Conservation (phyloP, 805 yeast genomes). For the Komagataella phaffii region DNA sequence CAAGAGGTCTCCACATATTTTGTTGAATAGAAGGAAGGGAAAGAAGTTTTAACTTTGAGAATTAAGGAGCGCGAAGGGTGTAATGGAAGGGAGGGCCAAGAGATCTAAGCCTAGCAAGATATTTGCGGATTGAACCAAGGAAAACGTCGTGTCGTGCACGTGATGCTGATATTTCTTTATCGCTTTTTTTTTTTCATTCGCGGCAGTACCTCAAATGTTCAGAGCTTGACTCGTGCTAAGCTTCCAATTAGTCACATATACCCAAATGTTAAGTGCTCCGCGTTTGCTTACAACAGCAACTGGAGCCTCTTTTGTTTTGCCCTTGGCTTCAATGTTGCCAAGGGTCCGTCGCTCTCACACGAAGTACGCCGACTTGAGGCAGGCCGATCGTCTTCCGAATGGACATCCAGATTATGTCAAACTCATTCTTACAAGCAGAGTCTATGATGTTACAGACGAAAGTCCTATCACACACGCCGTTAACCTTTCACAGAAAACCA, state of each 20-base stretch:
- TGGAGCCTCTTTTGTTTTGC: neutral
- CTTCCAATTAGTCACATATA: neutral
- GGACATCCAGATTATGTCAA: conserved; percentile 90
- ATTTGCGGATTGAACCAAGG: neutral
- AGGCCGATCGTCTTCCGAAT: conserved; percentile 38
- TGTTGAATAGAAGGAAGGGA: neutral
- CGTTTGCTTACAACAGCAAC: neutral
- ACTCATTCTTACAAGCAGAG: conserved; percentile 80
- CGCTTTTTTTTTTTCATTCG: neutral
- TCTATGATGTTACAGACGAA: conserved; percentile 88
- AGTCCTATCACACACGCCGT: conserved; percentile 74
- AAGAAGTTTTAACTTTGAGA: neutral
- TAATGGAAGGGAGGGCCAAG: neutral
- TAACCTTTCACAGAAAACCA: conserved; percentile 60
- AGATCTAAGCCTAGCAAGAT: neutral
- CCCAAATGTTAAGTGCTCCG: neutral
- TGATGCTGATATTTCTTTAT: neutral
- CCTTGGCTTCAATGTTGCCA: neutral
- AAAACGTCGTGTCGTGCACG: neutral
- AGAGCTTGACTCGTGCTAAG: neutral
- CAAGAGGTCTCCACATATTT: neutral
- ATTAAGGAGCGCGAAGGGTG: neutral
- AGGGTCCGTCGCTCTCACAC: neutral
- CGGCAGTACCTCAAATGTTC: neutral
- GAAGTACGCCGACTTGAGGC: conserved; percentile 11